Evolutionary conservation across 2,329 filamentous ascomycete species (phyloP), one percentile per base, ranked within the genome.

Genomic region (Alternaria viburni): DNA sequence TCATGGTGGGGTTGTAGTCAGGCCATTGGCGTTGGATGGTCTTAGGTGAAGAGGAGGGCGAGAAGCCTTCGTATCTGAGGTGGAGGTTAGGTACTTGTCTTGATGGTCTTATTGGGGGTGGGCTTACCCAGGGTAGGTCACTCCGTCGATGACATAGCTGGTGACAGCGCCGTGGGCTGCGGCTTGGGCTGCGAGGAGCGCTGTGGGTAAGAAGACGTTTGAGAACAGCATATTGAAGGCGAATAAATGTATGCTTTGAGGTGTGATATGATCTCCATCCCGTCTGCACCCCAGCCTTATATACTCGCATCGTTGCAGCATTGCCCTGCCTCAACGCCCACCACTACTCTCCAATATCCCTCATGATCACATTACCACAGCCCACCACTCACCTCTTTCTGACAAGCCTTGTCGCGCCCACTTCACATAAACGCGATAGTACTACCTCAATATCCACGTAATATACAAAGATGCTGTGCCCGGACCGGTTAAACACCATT

Each of bases 1-100:
- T 80, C 75, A 83, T 81, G 66, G 84, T 84, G 6, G 86, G 86
- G 78, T 87, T 85, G 80, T 87, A 87, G 78, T 86, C 80, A 15
- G 83, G 81, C 86, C 86, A 88, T 79, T 88, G 85, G 46, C 85
- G 78, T 75, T 88, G 84, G 72, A 88, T 88, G n/a, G 85, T 84
- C 65, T 83, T 80, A 15, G 83, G 84, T 32, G 80, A 81, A 28
- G 80, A 80, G 30, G 79, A 72, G 6, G 86, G 85, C 1, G 83
- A 82, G 78, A 85, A 87, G 62, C 85, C 85, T 60, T 83, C 78
- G 74, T 87, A 87, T 62, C 82, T 84, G 17, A n/a, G n/a, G 78
- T 9, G 79, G 76, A 17, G 71, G 61, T 83, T 75, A 66, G 78
- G 74, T 74, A 30, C 3, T 9, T 12, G 21, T 70, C 70, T 36